Evolutionary conservation across 495 filamentous ascomycete genomes (phyloP), one percentile per base, ranked within the genome.

Genomic region (Hypomontagnella submonticulosa): DNA sequence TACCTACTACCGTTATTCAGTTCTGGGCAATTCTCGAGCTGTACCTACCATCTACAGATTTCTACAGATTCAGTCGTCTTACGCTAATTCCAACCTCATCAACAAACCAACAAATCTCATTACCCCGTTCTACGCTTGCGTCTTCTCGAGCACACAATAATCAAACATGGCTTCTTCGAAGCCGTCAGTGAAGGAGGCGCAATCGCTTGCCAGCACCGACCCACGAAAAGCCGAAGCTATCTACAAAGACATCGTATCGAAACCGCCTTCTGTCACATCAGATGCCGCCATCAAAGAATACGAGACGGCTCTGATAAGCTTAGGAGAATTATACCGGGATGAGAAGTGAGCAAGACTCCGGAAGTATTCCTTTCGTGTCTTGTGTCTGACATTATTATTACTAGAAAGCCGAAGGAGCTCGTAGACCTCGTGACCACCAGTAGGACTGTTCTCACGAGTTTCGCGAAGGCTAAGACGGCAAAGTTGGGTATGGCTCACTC

Each of bases 391-490:
- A 55, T 38, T 13, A 27, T 38, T 13, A 27, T 52, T 20, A 49
- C 8, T 57, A 87, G 84, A 79, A 92, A 92, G 78, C 80, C 90
- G 68, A 77, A 93, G 69, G 93, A 95, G 75, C 90, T 99, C 48
- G 92, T 95, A 48, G 90, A 92, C 63, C 86, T 99, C 69, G 90
- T 99, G 66, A 92, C 88, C 67, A 89, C 90, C 71, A 97, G 93
- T 75, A 87, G 94, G 68, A 90, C 91, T 68, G 89, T 92, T 19
- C 87, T 99, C 61, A 96, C 93, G 48, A 92, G 91, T 64, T 98
- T 98, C 74, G 94, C 95, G 60, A 97, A 97, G 81, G 96, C 95
- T 64, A 99, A 99, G 87, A 98, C 95, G 16, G 91, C 95, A 38
- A 99, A 99, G 80, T 83, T 99, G 57, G 93, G 95, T 98, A 87